Evolutionary conservation across 140 eudicot species (phyloP).

Genomic region (Bidens hawaiensis): DNA sequence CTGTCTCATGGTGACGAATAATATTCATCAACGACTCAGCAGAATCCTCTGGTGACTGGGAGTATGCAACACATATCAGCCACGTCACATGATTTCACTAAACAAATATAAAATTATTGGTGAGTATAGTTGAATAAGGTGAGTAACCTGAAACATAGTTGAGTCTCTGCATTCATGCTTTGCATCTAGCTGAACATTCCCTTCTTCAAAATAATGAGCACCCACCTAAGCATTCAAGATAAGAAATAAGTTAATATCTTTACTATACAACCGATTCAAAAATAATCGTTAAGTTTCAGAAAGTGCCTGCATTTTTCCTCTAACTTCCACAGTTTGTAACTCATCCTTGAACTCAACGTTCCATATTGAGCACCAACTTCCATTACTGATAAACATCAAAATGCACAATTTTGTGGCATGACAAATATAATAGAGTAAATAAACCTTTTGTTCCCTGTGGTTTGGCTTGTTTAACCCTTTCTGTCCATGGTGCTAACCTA

Average conservation of each 20-base stretch:
- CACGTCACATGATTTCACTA: constrained; percentile 6
- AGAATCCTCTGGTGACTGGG: constrained; percentile 86
- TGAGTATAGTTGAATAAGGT: background rate
- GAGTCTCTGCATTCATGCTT: constrained; percentile 92
- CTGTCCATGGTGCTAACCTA: too few species aligned
- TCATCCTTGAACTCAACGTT: constrained; percentile 88
- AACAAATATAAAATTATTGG: constrained; percentile 4
- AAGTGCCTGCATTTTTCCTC: constrained; percentile 83
- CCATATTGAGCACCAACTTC: constrained; percentile 98
- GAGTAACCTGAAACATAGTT: constrained; percentile 74
- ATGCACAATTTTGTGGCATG: background rate
- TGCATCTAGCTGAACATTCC: constrained; percentile 97
- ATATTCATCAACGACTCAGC: constrained; percentile 69
- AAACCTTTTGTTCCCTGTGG: too few species aligned
- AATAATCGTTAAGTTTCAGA: constrained; percentile 3
- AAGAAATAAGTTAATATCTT: background rate
- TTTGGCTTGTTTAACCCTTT: too few species aligned
- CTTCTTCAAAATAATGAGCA: constrained; percentile 99
- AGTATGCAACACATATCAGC: constrained; percentile 29
- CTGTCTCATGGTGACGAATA: constrained; percentile 89
- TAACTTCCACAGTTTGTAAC: constrained; percentile 70
- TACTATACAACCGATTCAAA: background rate
- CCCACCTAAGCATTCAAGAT: constrained; percentile 53
- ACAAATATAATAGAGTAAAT: too few species aligned
- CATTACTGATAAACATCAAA: constrained; percentile 54